Base-by-base conservation (phyloP, 305 asterid species). In the Solanum hybrid region DNA sequence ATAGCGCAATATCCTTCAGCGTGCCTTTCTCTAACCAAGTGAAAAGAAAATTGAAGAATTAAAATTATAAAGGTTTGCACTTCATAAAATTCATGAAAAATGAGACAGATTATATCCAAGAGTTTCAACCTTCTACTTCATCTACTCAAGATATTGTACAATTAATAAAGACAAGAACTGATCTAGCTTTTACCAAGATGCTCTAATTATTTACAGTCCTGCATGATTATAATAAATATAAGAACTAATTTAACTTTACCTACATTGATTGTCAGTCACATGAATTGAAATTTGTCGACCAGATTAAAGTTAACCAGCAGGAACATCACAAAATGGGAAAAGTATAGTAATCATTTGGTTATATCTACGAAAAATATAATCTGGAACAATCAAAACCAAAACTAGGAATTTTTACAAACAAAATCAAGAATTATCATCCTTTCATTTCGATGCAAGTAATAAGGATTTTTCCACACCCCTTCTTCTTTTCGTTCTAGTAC, bases 1-100 rank as follows among this genome's bases (percentile, higher is more conserved):
- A 98, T 98, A 89, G 98, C 95, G 90, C 99, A 98, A 91, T 94
- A 94, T 40, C 91, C 97, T 92, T 94, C 96, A 10, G 97, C 91
- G 90, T 98, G 98, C 73, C 93, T 94, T 88, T 90, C 81, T 89
- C 95, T 93, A 72, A 91, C 12, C 90, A 86, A 80, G 34, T 86
- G 4, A 64, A 66, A 60, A 10, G 36, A 10, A 31, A 81, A 27
- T 60, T 71, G 72, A 85, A 66, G 42, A 40, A 27, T 69, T 81
- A 82, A 42, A 29, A 27, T 64, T 10, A 27, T 22, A 7, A 85
- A 0, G 32, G 29, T n/a, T 56, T 60, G 88, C 88, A 85, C 51
- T 60, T 85, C 38, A 32, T 56, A n/a, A 22, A 85, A 85, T 22
- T 31, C 32, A 31, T 84, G 75, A 56, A 85, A 56, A 56, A 60